Evolutionary conservation across 1,284 basidiomycete genomes (phyloP).

Genomic region (Cyathus olla): DNA sequence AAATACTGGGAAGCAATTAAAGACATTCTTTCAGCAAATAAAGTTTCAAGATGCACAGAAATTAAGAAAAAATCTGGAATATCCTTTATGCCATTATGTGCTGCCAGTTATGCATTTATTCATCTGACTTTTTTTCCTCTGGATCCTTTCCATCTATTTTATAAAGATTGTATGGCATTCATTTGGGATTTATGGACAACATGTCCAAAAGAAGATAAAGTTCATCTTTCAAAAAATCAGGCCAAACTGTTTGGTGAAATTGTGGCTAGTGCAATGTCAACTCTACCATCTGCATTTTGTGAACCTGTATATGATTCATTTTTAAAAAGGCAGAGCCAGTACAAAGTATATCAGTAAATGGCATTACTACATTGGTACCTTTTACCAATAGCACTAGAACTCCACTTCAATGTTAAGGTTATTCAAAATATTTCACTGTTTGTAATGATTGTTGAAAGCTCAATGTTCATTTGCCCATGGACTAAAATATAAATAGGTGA

Average conservation of each 20-base stretch:
- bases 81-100: slow-evolving; percentile 4
- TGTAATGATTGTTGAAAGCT: slow-evolving; percentile 26
- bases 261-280: not conserved
- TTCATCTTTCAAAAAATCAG: not conserved
- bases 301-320: slow-evolving; percentile 30
- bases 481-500: slow-evolving; percentile 13
- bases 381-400: slow-evolving; percentile 27
- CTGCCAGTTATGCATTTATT: not conserved
- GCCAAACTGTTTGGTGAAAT: not conserved
- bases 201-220: not conserved
- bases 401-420: slow-evolving; percentile 22
- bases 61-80: slow-evolving; percentile 34
- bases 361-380: slow-evolving; percentile 32
- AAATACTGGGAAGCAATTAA: slow-evolving; percentile 29
- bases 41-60: slow-evolving; percentile 5
- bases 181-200: slow-evolving; percentile 1
- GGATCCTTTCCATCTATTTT: slow-evolving; percentile 2
- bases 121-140: not conserved
- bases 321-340: slow-evolving; percentile 1
- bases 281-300: slow-evolving; percentile 15
- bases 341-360: slow-evolving; percentile 1
- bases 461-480: slow-evolving; percentile 25
- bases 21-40: slow-evolving; percentile 13
- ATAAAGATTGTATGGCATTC: not conserved
- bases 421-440: slow-evolving; percentile 32